These are phyloP conservation scores for Talaromyces verruculosus DNA, from an alignment of 2,329 filamentous ascomycete species.

Conservation along the genomic window DNA sequence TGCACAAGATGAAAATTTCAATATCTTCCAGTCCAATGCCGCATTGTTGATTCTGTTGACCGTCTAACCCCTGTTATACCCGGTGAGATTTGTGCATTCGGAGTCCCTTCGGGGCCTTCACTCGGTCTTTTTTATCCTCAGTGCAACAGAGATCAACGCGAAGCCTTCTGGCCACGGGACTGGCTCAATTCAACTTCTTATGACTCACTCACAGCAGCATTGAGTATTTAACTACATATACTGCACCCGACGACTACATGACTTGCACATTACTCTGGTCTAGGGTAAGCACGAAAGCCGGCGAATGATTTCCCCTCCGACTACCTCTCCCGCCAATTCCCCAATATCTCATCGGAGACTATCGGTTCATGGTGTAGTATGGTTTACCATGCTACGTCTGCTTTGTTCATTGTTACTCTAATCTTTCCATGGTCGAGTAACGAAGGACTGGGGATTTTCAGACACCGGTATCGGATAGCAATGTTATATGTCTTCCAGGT, in stretches of 20 bases:
- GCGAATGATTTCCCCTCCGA: not conserved
- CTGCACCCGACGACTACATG: not conserved
- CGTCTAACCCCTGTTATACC: not conserved
- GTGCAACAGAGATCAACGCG: not conserved
- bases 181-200: not conserved
- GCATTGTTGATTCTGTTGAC: not conserved
- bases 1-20: not conserved
- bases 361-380: not conserved
- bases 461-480: not conserved
- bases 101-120: not conserved
- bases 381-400: too few relatives aligned
- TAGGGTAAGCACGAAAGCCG: not conserved
- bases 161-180: not conserved
- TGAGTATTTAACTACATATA: not conserved
- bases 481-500: too few relatives aligned
- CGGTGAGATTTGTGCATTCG: not conserved
- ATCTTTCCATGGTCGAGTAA: not conserved
- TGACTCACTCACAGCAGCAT: not conserved
- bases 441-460: not conserved
- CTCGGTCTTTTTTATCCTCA: not conserved
- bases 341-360: not conserved
- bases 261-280: not conserved
- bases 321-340: not conserved
- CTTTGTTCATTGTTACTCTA: not conserved
- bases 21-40: not conserved